Percentiles rank a stretch among this genome's conserved stretches.
phyloP scores from a whole-genome alignment of 2,329 filamentous ascomycete genomes.

The Verticillium isaacii region DNA sequence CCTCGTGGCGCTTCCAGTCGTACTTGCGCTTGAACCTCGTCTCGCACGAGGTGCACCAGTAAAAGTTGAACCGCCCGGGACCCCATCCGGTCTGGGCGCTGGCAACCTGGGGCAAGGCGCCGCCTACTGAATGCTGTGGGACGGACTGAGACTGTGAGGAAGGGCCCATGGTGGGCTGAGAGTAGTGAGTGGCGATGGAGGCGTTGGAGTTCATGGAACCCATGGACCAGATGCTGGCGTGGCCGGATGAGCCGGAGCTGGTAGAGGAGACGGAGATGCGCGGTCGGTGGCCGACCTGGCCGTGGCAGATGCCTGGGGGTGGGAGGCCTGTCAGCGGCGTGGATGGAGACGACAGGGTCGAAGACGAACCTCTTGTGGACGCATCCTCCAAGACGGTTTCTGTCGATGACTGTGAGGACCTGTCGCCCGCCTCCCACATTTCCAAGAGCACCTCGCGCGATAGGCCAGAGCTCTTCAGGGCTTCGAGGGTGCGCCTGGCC shows the following conservation, averaged over 20 bases:
- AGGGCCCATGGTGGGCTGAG: slow-evolving; percentile 26
- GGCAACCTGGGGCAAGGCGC: slow-evolving; percentile 10
- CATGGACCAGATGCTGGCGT: slow-evolving; percentile 27
- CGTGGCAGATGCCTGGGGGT: slow-evolving; percentile 23
- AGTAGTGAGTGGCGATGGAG: slow-evolving; percentile 25
- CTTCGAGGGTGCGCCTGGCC: slow-evolving; percentile 39
- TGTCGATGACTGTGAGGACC: slow-evolving; percentile 5
- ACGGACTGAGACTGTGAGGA: slow-evolving; percentile 28
- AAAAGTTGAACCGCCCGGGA: slow-evolving; percentile 33
- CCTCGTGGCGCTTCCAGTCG: slow-evolving; percentile 66
- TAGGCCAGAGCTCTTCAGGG: slow-evolving; percentile 38
- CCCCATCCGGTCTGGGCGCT: slow-evolving; percentile 14
- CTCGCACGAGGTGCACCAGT: slow-evolving; percentile 56
- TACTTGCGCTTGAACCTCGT: slow-evolving; percentile 65
- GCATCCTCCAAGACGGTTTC: slow-evolving; percentile 12
- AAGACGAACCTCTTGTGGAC: slow-evolving; percentile 9
- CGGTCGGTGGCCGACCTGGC: slow-evolving; percentile 29
- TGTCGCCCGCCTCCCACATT: slow-evolving; percentile 14
- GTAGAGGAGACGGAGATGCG: slow-evolving; percentile 45
- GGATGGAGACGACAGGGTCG: slow-evolving; percentile 13
- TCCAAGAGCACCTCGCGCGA: slow-evolving; percentile 32
- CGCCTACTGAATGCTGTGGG: slow-evolving; percentile 15
- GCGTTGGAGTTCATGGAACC: slow-evolving; percentile 14
- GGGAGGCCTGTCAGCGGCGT: slow-evolving; percentile 6
- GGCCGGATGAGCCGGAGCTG: slow-evolving; percentile 44